phyloP scores from a whole-genome alignment of 805 yeast genomes.

The Tetrapisispora phaffii region DNA sequence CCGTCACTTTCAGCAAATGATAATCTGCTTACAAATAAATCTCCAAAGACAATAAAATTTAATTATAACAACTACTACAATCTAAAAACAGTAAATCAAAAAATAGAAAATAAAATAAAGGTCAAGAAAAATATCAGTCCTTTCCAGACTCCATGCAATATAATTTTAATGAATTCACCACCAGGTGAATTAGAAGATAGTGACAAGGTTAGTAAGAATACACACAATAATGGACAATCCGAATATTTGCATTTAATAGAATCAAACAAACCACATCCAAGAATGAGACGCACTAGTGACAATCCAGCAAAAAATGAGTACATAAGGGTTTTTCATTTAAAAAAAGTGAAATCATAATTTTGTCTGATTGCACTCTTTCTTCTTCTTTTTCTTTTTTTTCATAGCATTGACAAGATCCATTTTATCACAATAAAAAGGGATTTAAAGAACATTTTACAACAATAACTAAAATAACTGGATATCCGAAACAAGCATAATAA shows the following conservation, averaged over 20 bases:
- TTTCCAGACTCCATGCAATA: not conserved
- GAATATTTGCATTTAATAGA: slow-evolving; percentile 16
- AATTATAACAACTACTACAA: slow-evolving; percentile 1
- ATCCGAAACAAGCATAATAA: not conserved
- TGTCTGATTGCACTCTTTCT: not conserved
- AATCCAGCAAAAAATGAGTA: slow-evolving; percentile 22
- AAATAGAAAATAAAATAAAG: not conserved
- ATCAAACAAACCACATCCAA: slow-evolving; percentile 25
- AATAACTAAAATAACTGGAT: not conserved
- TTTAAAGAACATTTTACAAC: too few relatives aligned
- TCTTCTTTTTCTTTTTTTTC: too few relatives aligned
- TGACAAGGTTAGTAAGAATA: not conserved
- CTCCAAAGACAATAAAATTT: slow-evolving; percentile 1
- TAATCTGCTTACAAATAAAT: not conserved
- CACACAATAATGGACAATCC: not conserved
- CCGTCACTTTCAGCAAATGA: not conserved
- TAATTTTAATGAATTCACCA: slow-evolving; percentile 1
- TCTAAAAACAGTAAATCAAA: not conserved
- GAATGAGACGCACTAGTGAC: slow-evolving; percentile 24
- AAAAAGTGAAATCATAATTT: slow-evolving; percentile 4
- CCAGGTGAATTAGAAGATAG: not conserved
- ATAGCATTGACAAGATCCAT: too few relatives aligned
- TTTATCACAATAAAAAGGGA: not conserved
- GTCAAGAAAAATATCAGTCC: not conserved
- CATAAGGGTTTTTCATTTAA: slow-evolving; percentile 25